Evolutionary conservation across 306 rosid genomes (phyloP).

Genomic region (Medicago lupulina): DNA sequence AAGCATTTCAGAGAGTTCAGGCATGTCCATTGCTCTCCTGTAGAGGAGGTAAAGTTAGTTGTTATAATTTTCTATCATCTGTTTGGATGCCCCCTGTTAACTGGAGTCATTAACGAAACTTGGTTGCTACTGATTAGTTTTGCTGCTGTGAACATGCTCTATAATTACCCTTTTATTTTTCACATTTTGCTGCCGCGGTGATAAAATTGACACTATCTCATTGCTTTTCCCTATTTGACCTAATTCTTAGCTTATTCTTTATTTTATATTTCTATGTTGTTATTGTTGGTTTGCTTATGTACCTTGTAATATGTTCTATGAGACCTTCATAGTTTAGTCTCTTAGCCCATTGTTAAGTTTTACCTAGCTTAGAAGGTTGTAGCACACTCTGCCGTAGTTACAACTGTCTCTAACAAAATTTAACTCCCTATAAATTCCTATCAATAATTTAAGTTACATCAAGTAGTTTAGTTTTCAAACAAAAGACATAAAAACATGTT

Average conservation of each 20-base stretch:
- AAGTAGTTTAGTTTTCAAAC: neutral
- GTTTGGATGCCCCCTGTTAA: neutral
- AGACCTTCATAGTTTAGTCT: neutral
- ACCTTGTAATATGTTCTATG: neutral
- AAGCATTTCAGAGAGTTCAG: slow-evolving; percentile 80
- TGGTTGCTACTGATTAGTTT: slow-evolving; percentile 1
- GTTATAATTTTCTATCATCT: neutral
- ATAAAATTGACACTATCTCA: neutral
- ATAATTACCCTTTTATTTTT: neutral
- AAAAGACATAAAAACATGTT: too few species aligned
- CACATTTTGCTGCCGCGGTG: neutral
- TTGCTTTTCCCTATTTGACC: neutral
- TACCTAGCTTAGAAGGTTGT: neutral
- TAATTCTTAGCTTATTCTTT: neutral
- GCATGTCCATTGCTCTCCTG: slow-evolving; percentile 61
- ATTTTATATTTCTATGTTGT: neutral
- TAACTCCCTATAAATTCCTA: neutral
- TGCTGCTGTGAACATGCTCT: neutral
- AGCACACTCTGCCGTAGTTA: neutral
- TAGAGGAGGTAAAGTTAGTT: slow-evolving; percentile 61
- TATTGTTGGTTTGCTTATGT: neutral
- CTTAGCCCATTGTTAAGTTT: neutral
- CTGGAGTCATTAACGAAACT: neutral
- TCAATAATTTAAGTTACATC: neutral
- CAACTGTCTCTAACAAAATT: neutral